Percentiles rank a stretch among this genome's conserved stretches.
These are phyloP conservation scores for Acanthamoeba royreba DNA, from an alignment of 208 protist genomes.

Conservation along the genomic window DNA sequence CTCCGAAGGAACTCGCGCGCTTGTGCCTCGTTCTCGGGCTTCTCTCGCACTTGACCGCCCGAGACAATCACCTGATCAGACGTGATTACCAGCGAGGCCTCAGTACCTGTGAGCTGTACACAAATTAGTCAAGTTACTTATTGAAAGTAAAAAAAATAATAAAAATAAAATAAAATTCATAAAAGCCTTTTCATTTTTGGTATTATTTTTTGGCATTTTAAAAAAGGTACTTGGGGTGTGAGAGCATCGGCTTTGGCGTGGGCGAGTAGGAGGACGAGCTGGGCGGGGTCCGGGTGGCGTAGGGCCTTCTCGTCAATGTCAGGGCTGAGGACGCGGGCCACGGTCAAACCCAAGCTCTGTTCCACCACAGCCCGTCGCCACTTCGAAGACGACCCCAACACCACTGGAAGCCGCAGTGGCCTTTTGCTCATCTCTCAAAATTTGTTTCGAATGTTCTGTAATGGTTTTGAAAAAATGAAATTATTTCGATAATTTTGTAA, in stretches of 20 bases:
- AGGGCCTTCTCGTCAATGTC: slow-evolving; percentile 76
- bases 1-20: slow-evolving; percentile 51
- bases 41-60: slow-evolving; percentile 55
- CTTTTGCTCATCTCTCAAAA: no score
- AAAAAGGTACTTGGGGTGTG: not conserved
- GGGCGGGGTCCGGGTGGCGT: slow-evolving; percentile 53
- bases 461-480: no score
- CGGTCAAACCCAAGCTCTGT: slow-evolving; percentile 14
- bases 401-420: slow-evolving; percentile 7
- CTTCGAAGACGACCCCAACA: slow-evolving; percentile 67
- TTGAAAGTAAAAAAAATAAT: not conserved
- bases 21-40: slow-evolving; percentile 19
- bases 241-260: slow-evolving; percentile 63
- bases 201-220: no score
- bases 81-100: slow-evolving; percentile 54
- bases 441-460: not conserved
- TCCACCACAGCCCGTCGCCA: slow-evolving; percentile 64
- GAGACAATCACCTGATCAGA: slow-evolving; percentile 64
- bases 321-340: slow-evolving; percentile 53
- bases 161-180: not conserved
- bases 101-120: not conserved
- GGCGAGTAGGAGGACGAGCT: slow-evolving; percentile 50
- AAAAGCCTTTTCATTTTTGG: no score
- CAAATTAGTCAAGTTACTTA: not conserved
- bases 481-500: no score